Conservation (phyloP, 306 rosid species). For the Acacia acuminata region DNA sequence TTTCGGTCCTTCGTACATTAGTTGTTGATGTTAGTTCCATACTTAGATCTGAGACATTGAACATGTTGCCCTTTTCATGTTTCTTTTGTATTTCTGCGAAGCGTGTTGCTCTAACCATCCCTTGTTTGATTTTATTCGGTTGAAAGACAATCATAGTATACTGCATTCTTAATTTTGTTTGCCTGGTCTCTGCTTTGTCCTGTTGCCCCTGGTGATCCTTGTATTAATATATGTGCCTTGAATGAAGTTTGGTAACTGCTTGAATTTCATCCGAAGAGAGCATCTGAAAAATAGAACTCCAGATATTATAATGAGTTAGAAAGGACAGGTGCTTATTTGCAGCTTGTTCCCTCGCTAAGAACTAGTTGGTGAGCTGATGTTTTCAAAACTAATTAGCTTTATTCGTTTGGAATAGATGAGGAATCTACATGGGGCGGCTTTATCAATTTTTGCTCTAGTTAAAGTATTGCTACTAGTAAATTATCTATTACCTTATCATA, state of each 20-base stretch:
- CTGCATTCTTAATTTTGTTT: background rate
- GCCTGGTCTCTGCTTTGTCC: background rate
- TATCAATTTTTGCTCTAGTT: background rate
- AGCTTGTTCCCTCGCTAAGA: background rate
- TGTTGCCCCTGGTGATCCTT: background rate
- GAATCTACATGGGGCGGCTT: background rate
- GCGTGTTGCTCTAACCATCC: background rate
- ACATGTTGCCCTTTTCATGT: background rate
- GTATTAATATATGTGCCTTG: background rate
- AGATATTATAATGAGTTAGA: background rate
- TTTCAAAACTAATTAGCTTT: background rate
- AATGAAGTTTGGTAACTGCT: background rate
- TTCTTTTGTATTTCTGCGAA: background rate
- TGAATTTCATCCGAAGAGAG: background rate
- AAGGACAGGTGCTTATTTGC: background rate
- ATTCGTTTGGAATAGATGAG: background rate
- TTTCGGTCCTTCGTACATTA: background rate
- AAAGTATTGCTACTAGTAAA: background rate
- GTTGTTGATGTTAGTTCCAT: background rate
- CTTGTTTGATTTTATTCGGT: background rate
- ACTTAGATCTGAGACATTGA: background rate
- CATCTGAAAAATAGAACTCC: background rate
- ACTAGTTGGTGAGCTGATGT: background rate
- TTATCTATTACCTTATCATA: background rate
- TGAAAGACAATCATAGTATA: background rate